Conservation (phyloP, 2,329 filamentous ascomycete species). For the Hawksworthiomyces lignivorus region DNA sequence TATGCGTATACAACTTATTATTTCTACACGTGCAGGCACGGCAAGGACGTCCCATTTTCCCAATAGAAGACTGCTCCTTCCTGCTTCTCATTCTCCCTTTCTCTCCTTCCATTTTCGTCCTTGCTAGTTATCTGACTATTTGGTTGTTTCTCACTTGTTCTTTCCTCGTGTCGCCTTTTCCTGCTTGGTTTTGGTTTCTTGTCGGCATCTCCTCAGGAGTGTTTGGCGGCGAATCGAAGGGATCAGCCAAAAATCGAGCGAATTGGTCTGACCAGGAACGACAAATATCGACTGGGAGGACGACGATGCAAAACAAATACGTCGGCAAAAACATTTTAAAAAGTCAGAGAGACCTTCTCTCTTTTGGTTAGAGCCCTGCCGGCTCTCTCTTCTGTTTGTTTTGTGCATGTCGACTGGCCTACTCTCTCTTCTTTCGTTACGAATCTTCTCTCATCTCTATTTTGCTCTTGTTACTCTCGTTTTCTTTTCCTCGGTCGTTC, state of each 20-base stretch:
- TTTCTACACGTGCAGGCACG: constrained; percentile 3
- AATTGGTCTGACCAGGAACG: no score
- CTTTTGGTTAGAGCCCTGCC: background rate
- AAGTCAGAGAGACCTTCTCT: background rate
- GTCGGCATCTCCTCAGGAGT: no score
- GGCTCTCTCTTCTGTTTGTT: background rate
- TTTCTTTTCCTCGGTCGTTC: background rate
- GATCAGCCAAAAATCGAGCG: no score
- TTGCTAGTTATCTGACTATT: constrained; percentile 1
- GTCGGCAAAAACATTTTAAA: no score
- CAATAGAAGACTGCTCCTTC: background rate
- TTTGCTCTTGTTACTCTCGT: background rate
- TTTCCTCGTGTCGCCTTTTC: no score
- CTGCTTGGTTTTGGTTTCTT: no score
- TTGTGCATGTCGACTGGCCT: no score
- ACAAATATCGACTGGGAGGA: no score
- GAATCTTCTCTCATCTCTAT: background rate
- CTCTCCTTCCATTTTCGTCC: background rate
- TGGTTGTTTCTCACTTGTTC: background rate
- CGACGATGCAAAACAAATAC: no score
- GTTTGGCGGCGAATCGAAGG: no score
- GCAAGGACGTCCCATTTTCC: background rate
- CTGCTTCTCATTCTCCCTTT: background rate
- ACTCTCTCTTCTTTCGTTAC: background rate
- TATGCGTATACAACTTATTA: no score